Evolutionary conservation across 2,329 filamentous ascomycete species (phyloP), one percentile per base, ranked within the genome.

Genomic region (Phyllosticta paracitricarpa): DNA sequence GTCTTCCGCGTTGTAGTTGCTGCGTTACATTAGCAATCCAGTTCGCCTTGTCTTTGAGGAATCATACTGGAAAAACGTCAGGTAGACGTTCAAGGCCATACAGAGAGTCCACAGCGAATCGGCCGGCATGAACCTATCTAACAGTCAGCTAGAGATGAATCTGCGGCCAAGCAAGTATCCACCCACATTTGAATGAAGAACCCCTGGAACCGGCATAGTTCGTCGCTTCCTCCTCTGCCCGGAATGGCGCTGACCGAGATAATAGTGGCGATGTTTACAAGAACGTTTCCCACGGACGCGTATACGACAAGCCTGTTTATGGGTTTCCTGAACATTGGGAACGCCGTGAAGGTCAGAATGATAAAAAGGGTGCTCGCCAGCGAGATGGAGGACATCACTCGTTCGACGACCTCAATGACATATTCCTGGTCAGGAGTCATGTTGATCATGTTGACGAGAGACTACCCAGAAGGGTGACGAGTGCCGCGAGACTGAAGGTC

Each of bases 281-380:
- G 79, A 67, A 93, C 80, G 68, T 96, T 95, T 8, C 89, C 90
- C 69, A 89, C 88, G 0, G 88, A 88, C 6, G 90, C 89, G 71
- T 88, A 94, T 72, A 95, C 93, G 9, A 93, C 86, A 0, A 95
- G 80, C 19, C 90, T 82, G 69, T 94, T 94, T 76, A 94, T 91
- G n/a, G 89, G 88, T 69, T 91, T 93, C 68, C 89, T 88, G 70
- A 94, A 94, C 4, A 81, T 80, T 17, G 79, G 81, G 33, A 86
- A 89, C n/a, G 74, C 72, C 30, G 82, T 75, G 69, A 92, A 94
- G 2, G 88, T 91, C 61, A 78, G 67, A 59, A 93, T 84, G 68
- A 91, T 88, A 70, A 92, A 84, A 33, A 86, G 66, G 53, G 86
- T 89, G 61, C 88, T 89, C 1, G 87, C 58, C 0, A 94, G 72